Evolutionary conservation across 345 rosid species (phyloP).

Genomic region (Euphorbia pulcherrima): DNA sequence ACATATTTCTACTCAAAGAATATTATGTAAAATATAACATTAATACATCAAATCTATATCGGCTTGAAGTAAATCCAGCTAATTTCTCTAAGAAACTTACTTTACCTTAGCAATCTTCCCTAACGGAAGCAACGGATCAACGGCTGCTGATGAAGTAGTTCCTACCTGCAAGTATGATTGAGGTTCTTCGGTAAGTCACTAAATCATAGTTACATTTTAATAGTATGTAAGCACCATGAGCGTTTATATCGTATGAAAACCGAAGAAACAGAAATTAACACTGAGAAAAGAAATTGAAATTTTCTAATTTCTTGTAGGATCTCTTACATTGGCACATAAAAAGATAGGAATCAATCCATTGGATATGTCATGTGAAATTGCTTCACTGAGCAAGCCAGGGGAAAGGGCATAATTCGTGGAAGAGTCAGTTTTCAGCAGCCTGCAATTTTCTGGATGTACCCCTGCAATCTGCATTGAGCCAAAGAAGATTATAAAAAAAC

Average conservation of each 20-base stretch:
- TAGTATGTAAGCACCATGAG: slow-evolving; percentile 2
- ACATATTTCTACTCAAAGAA: background rate
- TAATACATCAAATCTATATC: background rate
- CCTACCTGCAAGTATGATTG: slow-evolving; percentile 53
- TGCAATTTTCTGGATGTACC: slow-evolving; percentile 64
- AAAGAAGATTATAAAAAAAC: background rate
- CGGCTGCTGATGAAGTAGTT: slow-evolving; percentile 82
- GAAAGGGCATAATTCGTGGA: slow-evolving; percentile 64
- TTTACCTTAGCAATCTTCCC: slow-evolving; percentile 68
- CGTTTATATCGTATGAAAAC: background rate
- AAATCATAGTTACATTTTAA: slow-evolving; percentile 3
- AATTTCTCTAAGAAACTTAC: background rate
- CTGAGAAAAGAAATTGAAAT: slow-evolving; percentile 9
- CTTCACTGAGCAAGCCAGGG: slow-evolving; percentile 51
- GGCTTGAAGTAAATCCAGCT: slow-evolving; percentile 1
- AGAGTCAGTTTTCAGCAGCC: slow-evolving; percentile 56
- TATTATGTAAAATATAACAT: too few relatives aligned
- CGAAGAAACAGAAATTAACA: background rate
- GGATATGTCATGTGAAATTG: slow-evolving; percentile 63
- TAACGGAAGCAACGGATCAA: slow-evolving; percentile 63
- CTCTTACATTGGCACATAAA: slow-evolving; percentile 72
- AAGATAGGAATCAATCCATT: slow-evolving; percentile 74
- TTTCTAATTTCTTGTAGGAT: background rate
- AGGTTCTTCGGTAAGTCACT: background rate
- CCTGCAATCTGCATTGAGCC: slow-evolving; percentile 61